These are phyloP conservation scores for Ceraceosorus guamensis DNA, from an alignment of 1,284 basidiomycete genomes.

Conservation along the genomic window DNA sequence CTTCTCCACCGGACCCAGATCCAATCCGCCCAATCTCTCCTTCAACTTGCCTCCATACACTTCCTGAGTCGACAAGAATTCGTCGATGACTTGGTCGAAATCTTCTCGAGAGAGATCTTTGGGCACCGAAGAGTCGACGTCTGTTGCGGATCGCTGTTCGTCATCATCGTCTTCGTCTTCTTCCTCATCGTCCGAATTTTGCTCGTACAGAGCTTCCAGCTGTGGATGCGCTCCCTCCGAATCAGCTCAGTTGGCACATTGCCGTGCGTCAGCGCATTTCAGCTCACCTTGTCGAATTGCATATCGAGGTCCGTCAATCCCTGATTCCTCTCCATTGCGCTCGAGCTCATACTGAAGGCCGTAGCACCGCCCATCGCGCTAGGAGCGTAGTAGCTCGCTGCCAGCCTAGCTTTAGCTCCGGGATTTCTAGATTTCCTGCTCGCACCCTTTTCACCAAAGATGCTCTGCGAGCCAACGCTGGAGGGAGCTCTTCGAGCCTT, in stretches of 20 bases:
- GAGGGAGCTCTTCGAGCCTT: conserved; percentile 10
- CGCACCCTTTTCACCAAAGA: conserved; percentile 13
- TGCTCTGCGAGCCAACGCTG: conserved; percentile 18
- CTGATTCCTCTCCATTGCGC: conserved; percentile 88
- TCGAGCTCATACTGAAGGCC: conserved; percentile 71
- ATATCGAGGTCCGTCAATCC: conserved; percentile 82
- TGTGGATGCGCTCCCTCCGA: conserved; percentile 1
- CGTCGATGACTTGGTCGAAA: conserved; percentile 83
- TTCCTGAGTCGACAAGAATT: conserved; percentile 89
- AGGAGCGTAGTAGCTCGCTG: conserved; percentile 31
- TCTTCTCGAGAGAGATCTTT: too few relatives aligned
- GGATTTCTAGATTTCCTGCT: conserved; percentile 13
- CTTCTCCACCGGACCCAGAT: conserved; percentile 56
- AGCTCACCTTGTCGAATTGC: conserved; percentile 76
- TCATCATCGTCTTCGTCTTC: conserved; percentile 64
- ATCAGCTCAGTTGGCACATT: conserved; percentile 18
- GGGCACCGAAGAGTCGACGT: too few relatives aligned
- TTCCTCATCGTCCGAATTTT: conserved; percentile 68
- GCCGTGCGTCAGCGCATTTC: conserved; percentile 17
- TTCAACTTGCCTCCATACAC: conserved; percentile 76
- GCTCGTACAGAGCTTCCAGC: conserved; percentile 50
- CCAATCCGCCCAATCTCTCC: conserved; percentile 49
- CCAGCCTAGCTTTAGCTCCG: conserved; percentile 37
- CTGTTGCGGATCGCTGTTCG: conserved; percentile 61
- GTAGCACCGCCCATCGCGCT: conserved; percentile 38